Evolutionary conservation across 1,284 basidiomycete genomes (phyloP).

Genomic region (Puccinia triticina): DNA sequence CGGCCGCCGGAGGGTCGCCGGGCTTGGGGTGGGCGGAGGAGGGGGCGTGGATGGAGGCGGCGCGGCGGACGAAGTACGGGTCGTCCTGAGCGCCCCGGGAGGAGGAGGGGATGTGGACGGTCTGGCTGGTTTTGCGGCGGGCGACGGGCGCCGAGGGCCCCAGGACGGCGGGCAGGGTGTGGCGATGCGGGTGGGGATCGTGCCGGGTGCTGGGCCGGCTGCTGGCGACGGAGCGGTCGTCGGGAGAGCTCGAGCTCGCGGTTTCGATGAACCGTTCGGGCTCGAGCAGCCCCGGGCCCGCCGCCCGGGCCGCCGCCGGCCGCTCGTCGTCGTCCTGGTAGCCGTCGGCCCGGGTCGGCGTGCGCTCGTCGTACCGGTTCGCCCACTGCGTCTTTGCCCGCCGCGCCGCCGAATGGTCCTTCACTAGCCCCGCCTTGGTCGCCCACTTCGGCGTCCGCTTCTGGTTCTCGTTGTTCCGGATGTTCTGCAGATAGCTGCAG

Average conservation of each 20-base stretch:
- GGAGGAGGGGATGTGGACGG: background rate
- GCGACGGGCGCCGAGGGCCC: background rate
- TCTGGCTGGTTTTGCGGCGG: constrained; percentile 3
- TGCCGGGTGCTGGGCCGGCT: background rate
- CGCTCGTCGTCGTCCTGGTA: constrained; percentile 41
- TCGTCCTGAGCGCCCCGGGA: background rate
- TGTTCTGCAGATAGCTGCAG: constrained; percentile 67
- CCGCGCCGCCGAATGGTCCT: constrained; percentile 62
- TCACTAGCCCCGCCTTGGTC: constrained; percentile 80
- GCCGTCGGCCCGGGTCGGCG: constrained; percentile 34
- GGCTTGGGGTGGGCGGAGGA: background rate
- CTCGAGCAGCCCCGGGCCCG: background rate
- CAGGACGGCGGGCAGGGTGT: background rate
- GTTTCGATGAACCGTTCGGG: too few species aligned
- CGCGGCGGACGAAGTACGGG: background rate
- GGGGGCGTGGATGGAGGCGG: background rate
- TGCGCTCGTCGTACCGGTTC: constrained; percentile 46
- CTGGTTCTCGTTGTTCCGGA: constrained; percentile 91
- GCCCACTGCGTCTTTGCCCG: constrained; percentile 42
- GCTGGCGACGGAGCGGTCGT: background rate
- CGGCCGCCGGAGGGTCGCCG: background rate
- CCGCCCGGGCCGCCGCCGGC: background rate
- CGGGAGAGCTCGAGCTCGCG: too few species aligned
- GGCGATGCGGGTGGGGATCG: background rate
- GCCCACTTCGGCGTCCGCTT: constrained; percentile 93